Evolutionary conservation across 306 rosid species (phyloP).

Genomic region (Fragaria ananassa): DNA sequence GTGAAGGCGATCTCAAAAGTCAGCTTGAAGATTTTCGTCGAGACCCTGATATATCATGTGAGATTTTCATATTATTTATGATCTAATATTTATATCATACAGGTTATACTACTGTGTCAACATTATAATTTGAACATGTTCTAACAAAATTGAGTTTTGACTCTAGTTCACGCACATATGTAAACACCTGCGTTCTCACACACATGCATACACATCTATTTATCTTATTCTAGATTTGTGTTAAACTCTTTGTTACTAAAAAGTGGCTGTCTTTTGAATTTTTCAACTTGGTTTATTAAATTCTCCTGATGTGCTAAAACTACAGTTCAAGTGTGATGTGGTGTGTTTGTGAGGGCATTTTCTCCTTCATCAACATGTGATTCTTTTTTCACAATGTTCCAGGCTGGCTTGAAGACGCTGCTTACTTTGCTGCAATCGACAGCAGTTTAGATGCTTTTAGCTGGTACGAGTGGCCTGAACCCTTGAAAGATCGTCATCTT

Average conservation of each 20-base stretch:
- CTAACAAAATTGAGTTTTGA: no score
- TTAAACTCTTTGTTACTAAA: neutral
- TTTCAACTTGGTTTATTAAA: neutral
- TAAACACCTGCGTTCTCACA: neutral
- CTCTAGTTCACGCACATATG: neutral
- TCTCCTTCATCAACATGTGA: conserved; percentile 19
- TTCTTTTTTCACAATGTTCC: conserved; percentile 31
- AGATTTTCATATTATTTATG: conserved; percentile 30
- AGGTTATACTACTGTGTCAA: neutral
- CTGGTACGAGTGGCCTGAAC: conserved; percentile 95
- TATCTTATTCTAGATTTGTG: neutral
- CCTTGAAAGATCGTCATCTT: conserved; percentile 81
- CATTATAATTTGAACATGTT: neutral
- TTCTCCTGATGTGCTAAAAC: neutral
- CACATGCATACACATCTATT: neutral
- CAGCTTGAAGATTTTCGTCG: conserved; percentile 67
- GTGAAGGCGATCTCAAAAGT: conserved; percentile 69
- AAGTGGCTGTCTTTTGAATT: neutral
- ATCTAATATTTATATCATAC: neutral
- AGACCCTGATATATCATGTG: conserved; percentile 72
- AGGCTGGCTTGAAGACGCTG: conserved; percentile 99
- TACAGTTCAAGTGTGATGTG: neutral
- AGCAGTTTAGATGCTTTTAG: conserved; percentile 55
- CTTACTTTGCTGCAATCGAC: conserved; percentile 95
- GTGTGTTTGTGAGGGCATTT: conserved; percentile 14